A percentile compares a stretch with the other conserved stretches of the same genome.
Evolutionary conservation across 306 rosid species (phyloP).

Genomic region (Hippophae tibetana): DNA sequence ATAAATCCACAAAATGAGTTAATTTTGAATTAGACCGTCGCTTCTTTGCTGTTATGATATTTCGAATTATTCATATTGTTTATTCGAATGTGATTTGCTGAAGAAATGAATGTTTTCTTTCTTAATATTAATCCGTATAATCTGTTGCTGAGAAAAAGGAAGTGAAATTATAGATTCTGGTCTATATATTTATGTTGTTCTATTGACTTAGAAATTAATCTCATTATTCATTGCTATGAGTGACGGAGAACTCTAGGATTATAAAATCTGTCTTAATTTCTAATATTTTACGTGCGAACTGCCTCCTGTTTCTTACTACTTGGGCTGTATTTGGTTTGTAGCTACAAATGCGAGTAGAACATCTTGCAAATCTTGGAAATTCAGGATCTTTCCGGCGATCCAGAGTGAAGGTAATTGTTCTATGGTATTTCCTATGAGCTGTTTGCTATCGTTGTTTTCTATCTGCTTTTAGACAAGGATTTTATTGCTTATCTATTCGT

Average conservation of each 20-base stretch:
- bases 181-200: background rate
- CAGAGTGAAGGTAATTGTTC: conserved; percentile 64
- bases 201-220: background rate
- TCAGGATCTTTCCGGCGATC: conserved; percentile 48
- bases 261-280: background rate
- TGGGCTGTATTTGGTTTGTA: conserved; percentile 18
- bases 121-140: no score
- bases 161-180: no score
- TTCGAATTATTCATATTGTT: no score
- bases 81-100: no score
- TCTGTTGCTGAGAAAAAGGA: no score
- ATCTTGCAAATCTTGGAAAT: conserved; percentile 43
- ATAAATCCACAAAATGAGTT: background rate
- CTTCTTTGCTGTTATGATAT: no score
- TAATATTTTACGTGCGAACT: background rate
- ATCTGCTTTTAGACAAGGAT: conserved; percentile 7
- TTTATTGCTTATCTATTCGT: conserved; percentile 4
- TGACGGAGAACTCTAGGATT: conserved; percentile 2
- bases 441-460: background rate
- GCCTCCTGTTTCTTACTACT: background rate
- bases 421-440: background rate
- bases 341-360: conserved; percentile 59
- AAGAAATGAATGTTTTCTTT: no score
- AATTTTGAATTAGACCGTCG: no score
- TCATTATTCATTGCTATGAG: background rate